Percentiles rank a stretch among this genome's conserved stretches.
Evolutionary conservation across 2,329 filamentous ascomycete genomes (phyloP).

Genomic region (Trichophyton mentagrophytes): DNA sequence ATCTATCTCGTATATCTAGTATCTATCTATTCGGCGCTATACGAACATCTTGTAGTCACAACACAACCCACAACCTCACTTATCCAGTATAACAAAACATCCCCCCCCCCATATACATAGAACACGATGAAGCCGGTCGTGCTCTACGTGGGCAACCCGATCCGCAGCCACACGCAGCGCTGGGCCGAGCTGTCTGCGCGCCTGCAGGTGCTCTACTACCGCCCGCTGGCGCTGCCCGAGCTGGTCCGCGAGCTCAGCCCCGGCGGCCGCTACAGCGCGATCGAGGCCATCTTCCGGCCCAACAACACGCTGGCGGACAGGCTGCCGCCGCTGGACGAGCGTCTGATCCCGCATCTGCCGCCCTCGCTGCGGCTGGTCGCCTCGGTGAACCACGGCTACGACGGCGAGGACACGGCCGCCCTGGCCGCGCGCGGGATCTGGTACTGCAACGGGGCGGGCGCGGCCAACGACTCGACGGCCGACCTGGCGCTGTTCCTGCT

Average conservation of each 20-base stretch:
- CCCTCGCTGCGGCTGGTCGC: constrained; percentile 10
- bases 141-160: constrained; percentile 12
- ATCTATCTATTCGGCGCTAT: no score
- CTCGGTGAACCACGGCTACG: constrained; percentile 13
- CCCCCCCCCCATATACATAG: background rate
- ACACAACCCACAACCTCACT: no score
- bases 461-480: constrained; percentile 12
- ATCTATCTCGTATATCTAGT: no score
- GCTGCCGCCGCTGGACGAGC: constrained; percentile 11
- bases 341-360: constrained; percentile 12
- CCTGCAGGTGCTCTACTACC: constrained; percentile 12
- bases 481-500: constrained; percentile 13
- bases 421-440: constrained; percentile 11
- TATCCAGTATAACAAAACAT: background rate
- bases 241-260: constrained; percentile 8
- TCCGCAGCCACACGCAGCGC: constrained; percentile 5
- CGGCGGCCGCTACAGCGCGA: constrained; percentile 11
- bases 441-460: constrained; percentile 14
- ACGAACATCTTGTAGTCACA: no score
- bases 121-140: constrained; percentile 8
- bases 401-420: constrained; percentile 12
- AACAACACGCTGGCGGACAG: constrained; percentile 5
- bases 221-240: constrained; percentile 8
- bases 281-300: constrained; percentile 13
- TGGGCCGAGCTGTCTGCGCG: constrained; percentile 10